Evolutionary conservation across 2,329 filamentous ascomycete species (phyloP).

Genomic region (Diaporthe nobilis): DNA sequence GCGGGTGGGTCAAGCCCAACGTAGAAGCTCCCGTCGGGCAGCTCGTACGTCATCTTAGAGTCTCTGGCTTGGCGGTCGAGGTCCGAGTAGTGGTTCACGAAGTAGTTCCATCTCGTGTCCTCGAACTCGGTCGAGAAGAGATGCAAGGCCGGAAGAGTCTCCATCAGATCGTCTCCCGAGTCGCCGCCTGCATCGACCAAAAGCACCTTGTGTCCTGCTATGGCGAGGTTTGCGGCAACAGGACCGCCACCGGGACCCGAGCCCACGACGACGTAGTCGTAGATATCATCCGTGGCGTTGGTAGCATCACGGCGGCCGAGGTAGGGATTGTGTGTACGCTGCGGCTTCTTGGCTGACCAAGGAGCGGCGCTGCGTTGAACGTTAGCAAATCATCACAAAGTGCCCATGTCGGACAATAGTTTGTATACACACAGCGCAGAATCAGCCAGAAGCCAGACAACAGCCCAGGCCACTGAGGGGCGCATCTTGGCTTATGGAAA

Average conservation of each 20-base stretch:
- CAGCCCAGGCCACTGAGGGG: not conserved
- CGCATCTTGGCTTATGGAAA: not conserved
- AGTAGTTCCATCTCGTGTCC: conserved; percentile 34
- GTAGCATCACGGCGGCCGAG: conserved; percentile 10
- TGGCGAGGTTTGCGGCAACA: conserved; percentile 62
- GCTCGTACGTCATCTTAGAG: conserved; percentile 31
- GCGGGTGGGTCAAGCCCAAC: conserved; percentile 46
- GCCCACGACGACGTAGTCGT: conserved; percentile 68
- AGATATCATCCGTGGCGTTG: conserved; percentile 45
- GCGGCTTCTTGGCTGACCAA: conserved; percentile 16
- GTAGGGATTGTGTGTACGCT: conserved; percentile 14
- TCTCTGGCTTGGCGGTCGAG: conserved; percentile 38
- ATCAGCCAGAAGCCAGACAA: conserved; percentile 13
- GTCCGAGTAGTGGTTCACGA: conserved; percentile 42
- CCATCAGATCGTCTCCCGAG: conserved; percentile 52
- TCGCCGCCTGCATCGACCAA: conserved; percentile 68
- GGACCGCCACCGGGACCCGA: conserved; percentile 65
- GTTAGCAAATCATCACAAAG: not conserved
- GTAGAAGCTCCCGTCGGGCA: conserved; percentile 37
- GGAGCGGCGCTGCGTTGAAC: not conserved
- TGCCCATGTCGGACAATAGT: not conserved
- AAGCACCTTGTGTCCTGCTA: conserved; percentile 64
- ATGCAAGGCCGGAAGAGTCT: conserved; percentile 45
- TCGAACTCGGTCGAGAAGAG: conserved; percentile 26
- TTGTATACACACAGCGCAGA: not conserved